These are phyloP conservation scores for Dactylonectria estremocensis DNA, from an alignment of 2,329 filamentous ascomycete genomes.

Conservation along the genomic window DNA sequence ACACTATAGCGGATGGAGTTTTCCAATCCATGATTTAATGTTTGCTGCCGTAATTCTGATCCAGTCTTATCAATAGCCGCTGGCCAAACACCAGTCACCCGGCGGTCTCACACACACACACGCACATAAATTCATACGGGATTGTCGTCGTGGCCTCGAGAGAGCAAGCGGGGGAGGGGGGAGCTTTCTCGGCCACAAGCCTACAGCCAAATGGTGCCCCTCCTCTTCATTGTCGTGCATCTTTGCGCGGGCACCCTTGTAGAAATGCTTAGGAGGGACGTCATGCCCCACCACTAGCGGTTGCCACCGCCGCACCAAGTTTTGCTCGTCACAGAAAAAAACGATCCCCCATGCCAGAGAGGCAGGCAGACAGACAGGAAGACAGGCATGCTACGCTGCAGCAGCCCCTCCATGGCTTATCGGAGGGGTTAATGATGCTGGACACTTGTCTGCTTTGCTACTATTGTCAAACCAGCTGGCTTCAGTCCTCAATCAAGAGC, in stretches of 20 bases:
- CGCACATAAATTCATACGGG: constrained; percentile 3
- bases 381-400: background rate
- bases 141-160: constrained; percentile 9
- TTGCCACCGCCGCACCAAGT: constrained; percentile 47
- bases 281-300: constrained; percentile 51
- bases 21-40: background rate
- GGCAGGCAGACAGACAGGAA: background rate
- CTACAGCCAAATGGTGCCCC: constrained; percentile 39
- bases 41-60: background rate
- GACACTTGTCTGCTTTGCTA: background rate
- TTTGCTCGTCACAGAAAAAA: constrained; percentile 33
- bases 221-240: constrained; percentile 37
- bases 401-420: constrained; percentile 23
- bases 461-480: background rate
- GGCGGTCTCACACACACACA: background rate
- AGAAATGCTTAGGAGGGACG: constrained; percentile 41
- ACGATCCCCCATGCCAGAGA: background rate
- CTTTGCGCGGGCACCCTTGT: constrained; percentile 42
- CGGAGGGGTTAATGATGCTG: constrained; percentile 15
- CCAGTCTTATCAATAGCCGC: too few species aligned
- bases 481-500: background rate
- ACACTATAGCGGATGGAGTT: background rate
- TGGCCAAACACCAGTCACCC: too few species aligned
- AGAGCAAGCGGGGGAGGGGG: constrained; percentile 37
- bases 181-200: constrained; percentile 31